Conservation (phyloP, 1,284 basidiomycete genomes). For the Papiliotrema flavescens region DNA sequence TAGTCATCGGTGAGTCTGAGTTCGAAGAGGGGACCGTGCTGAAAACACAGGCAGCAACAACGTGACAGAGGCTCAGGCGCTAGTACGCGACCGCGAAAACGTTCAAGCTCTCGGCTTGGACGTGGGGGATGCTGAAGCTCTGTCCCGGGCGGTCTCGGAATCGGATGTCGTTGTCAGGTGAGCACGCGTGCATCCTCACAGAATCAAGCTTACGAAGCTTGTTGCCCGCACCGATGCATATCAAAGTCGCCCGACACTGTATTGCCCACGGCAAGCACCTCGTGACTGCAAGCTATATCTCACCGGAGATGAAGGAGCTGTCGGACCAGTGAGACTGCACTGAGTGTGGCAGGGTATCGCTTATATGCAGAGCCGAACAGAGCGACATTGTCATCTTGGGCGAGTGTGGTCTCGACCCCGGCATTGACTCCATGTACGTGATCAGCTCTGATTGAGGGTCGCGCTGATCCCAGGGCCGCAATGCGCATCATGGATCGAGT, state of each 20-base stretch:
- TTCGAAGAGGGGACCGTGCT: constrained; percentile 3
- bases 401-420: constrained; percentile 91
- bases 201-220: constrained; percentile 55
- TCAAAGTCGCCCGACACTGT: constrained; percentile 70
- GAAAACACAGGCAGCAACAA: constrained; percentile 66
- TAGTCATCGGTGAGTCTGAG: constrained; percentile 66
- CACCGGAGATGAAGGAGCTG: constrained; percentile 69
- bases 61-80: constrained; percentile 57
- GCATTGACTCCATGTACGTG: constrained; percentile 72
- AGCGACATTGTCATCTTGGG: constrained; percentile 76
- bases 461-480: constrained; percentile 60
- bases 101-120: constrained; percentile 63
- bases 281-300: constrained; percentile 90
- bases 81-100: constrained; percentile 58
- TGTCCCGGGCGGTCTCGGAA: constrained; percentile 57
- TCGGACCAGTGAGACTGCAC: constrained; percentile 57
- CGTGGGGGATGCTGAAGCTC: constrained; percentile 56
- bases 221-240: constrained; percentile 74
- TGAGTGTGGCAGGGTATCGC: not conserved
- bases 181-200: constrained; percentile 14
- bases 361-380: constrained; percentile 57
- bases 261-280: constrained; percentile 71
- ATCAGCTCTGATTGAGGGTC: not conserved
- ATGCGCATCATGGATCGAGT: constrained; percentile 67
- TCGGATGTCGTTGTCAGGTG: constrained; percentile 69